Conservation (phyloP, 176 grass and related monocot species). For the Cocos nucifera region DNA sequence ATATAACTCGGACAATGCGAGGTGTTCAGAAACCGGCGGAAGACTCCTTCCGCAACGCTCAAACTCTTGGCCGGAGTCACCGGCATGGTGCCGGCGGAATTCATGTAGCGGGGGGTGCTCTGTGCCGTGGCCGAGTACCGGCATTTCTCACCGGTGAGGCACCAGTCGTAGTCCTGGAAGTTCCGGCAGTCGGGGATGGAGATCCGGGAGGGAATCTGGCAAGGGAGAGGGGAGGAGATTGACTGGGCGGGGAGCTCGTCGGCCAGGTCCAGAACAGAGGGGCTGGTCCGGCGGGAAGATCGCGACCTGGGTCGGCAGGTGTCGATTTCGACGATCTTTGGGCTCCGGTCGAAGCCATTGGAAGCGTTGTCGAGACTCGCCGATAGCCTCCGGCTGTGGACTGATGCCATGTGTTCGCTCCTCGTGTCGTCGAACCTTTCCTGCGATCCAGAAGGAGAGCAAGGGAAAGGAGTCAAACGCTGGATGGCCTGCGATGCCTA, state of each 20-base stretch:
- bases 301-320: conserved; percentile 57
- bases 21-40: conserved; percentile 8
- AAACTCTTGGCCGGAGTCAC: conserved; percentile 60
- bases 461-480: too few relatives aligned
- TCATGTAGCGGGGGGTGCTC: conserved; percentile 59
- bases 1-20: conserved; percentile 59
- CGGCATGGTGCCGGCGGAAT: conserved; percentile 17
- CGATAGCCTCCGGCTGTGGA: conserved; percentile 68
- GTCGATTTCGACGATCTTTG: conserved; percentile 96
- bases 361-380: conserved; percentile 56
- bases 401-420: conserved; percentile 47
- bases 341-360: conserved; percentile 57
- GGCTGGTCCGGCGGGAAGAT: conserved; percentile 55
- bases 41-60: conserved; percentile 21
- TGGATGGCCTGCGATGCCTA: too few relatives aligned
- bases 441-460: conserved; percentile 21
- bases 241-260: conserved; percentile 28
- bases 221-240: conserved; percentile 40
- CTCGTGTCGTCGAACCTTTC: conserved; percentile 79
- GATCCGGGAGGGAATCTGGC: conserved; percentile 32
- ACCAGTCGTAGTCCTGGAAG: conserved; percentile 49
- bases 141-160: conserved; percentile 34
- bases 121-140: conserved; percentile 62
- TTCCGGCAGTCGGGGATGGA: conserved; percentile 36
- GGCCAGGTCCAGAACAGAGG: conserved; percentile 30